Percentiles rank a stretch among this genome's conserved stretches.
These are phyloP conservation scores for Bullera alba DNA, from an alignment of 768 basidiomycete species.

Conservation along the genomic window DNA sequence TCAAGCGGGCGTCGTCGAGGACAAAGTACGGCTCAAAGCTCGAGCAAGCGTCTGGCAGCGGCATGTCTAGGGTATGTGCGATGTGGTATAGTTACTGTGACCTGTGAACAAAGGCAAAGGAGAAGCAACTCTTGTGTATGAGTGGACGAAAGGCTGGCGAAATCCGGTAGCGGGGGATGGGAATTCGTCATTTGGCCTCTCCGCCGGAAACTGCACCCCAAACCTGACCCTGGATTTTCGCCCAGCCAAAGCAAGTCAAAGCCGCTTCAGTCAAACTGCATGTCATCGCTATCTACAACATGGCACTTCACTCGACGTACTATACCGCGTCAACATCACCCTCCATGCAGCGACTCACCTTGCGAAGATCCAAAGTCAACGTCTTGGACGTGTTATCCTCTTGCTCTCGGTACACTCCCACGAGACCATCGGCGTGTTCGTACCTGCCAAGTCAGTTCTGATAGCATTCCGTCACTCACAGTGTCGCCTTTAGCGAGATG, in stretches of 20 bases:
- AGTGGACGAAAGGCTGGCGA: too few species aligned
- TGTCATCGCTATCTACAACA: background rate
- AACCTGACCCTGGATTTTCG: too few species aligned
- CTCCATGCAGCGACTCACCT: constrained; percentile 4
- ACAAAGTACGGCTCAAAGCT: constrained; percentile 67
- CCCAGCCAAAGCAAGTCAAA: too few species aligned
- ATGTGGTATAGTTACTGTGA: too few species aligned
- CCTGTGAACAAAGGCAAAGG: too few species aligned
- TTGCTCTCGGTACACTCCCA: constrained; percentile 91
- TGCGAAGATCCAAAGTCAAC: constrained; percentile 74
- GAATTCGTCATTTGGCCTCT: too few species aligned
- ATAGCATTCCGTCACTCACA: constrained; percentile 44
- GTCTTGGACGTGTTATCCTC: constrained; percentile 86
- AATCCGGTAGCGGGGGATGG: too few species aligned
- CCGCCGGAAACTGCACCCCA: too few species aligned
- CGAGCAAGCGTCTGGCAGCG: constrained; percentile 50
- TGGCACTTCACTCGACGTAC: background rate
- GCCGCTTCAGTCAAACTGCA: background rate
- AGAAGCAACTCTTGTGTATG: too few species aligned
- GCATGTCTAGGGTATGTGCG: constrained; percentile 14
- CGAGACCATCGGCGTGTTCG: constrained; percentile 79
- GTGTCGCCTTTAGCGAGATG: constrained; percentile 87
- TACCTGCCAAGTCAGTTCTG: constrained; percentile 49
- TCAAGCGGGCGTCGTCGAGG: constrained; percentile 57
- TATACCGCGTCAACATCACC: background rate